Percentiles rank a stretch among this genome's conserved stretches.
Conservation (phyloP, 1,284 basidiomycete genomes). For the Chiua sp. region DNA sequence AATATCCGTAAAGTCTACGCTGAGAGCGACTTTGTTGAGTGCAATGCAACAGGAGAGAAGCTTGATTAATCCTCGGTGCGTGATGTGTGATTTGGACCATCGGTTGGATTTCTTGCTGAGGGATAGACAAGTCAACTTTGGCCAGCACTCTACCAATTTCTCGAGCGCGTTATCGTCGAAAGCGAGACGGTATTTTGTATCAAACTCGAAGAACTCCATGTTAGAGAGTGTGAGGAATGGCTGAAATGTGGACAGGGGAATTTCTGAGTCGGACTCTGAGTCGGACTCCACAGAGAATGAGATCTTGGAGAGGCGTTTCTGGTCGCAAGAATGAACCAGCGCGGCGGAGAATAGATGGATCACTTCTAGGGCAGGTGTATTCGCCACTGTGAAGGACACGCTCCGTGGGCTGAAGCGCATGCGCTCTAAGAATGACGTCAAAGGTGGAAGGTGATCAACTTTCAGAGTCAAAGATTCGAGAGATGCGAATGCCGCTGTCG, state of each 20-base stretch:
- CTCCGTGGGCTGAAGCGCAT: slow-evolving; percentile 20
- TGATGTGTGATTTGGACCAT: no score
- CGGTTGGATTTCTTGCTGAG: no score
- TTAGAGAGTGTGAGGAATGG: slow-evolving; percentile 20
- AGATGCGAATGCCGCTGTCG: slow-evolving; percentile 20
- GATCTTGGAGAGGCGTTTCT: slow-evolving; percentile 13
- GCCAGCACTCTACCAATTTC: no score
- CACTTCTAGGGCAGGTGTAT: slow-evolving; percentile 18
- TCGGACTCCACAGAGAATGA: slow-evolving; percentile 12
- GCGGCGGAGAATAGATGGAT: slow-evolving; percentile 26
- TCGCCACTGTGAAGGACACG: slow-evolving; percentile 24
- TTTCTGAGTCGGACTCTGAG: neutral
- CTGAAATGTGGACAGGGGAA: slow-evolving; percentile 22
- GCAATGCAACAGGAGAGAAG: no score
- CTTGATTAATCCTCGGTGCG: no score
- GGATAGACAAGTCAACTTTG: no score
- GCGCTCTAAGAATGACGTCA: slow-evolving; percentile 28
- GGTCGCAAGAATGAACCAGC: slow-evolving; percentile 17
- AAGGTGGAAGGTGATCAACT: slow-evolving; percentile 8
- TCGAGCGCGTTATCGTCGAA: no score
- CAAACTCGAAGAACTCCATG: slow-evolving; percentile 18
- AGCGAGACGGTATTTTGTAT: slow-evolving; percentile 2
- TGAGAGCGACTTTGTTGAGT: no score
- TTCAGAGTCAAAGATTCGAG: slow-evolving; percentile 16
- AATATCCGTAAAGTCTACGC: no score